A percentile compares a stretch with the other conserved stretches of the same genome.
Conservation (phyloP, 2,329 filamentous ascomycete genomes). For the Diaporthe nobilis region DNA sequence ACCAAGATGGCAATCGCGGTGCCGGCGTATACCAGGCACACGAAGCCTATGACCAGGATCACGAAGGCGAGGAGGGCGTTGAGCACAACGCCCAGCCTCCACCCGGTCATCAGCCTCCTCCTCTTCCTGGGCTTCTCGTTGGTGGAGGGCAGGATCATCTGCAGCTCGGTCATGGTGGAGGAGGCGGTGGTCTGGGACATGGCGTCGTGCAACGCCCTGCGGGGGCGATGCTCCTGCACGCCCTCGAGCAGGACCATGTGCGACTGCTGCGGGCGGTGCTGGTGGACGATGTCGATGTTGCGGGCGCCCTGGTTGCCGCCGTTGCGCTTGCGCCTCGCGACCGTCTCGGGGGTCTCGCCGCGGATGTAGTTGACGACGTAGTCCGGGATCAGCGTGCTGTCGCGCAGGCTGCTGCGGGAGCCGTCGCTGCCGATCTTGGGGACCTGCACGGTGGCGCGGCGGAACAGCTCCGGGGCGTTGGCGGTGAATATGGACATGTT, state of each 20-base stretch:
- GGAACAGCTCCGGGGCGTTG: slow-evolving; percentile 29
- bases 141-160: slow-evolving; percentile 41
- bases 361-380: slow-evolving; percentile 69
- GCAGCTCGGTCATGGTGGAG: slow-evolving; percentile 42
- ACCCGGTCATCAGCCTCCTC: slow-evolving; percentile 56
- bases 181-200: slow-evolving; percentile 33
- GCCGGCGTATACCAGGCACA: slow-evolving; percentile 56
- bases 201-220: slow-evolving; percentile 33
- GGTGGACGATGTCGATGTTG: slow-evolving; percentile 50
- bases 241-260: slow-evolving; percentile 53
- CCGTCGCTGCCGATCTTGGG: slow-evolving; percentile 40
- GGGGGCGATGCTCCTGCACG: slow-evolving; percentile 34
- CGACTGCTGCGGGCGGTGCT: slow-evolving; percentile 50
- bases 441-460: slow-evolving; percentile 31
- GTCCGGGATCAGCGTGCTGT: slow-evolving; percentile 65
- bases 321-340: slow-evolving; percentile 61
- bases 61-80: slow-evolving; percentile 57
- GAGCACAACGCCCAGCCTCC: slow-evolving; percentile 63
- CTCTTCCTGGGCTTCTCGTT: slow-evolving; percentile 34
- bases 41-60: slow-evolving; percentile 39
- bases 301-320: slow-evolving; percentile 50
- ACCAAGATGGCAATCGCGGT: slow-evolving; percentile 51
- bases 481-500: slow-evolving; percentile 44
- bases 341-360: slow-evolving; percentile 67
- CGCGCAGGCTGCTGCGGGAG: slow-evolving; percentile 43